Conservation (phyloP, 2,329 filamentous ascomycete species). For the Cryphonectria parasitica region DNA sequence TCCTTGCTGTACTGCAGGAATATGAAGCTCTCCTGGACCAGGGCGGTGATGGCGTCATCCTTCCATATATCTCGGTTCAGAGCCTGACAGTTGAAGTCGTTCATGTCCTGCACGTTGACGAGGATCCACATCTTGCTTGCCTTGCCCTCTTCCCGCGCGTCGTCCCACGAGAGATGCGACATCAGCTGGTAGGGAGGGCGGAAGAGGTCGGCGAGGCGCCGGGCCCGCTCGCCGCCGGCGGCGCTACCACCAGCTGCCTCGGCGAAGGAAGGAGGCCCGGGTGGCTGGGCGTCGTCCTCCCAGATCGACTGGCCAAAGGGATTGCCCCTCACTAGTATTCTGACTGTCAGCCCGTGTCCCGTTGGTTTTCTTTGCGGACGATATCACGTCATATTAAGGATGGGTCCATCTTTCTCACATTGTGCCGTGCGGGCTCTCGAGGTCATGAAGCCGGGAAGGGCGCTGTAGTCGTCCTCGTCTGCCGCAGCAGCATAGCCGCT, state of each 20-base stretch:
- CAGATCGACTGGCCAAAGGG: conserved; percentile 47
- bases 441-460: conserved; percentile 64
- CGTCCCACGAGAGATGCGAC: conserved; percentile 77
- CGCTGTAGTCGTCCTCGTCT: conserved; percentile 59
- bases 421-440: conserved; percentile 40
- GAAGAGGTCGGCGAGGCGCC: conserved; percentile 86
- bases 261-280: conserved; percentile 14
- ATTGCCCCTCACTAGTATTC: conserved; percentile 33
- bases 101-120: conserved; percentile 92
- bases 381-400: not conserved
- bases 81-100: conserved; percentile 91
- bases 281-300: conserved; percentile 36
- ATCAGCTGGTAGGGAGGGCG: conserved; percentile 92
- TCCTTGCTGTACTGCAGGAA: conserved; percentile 94
- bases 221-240: conserved; percentile 56
- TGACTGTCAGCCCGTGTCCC: conserved; percentile 18
- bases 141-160: conserved; percentile 83
- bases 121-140: conserved; percentile 91
- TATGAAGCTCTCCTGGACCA: conserved; percentile 89
- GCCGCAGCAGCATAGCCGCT: conserved; percentile 54
- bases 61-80: conserved; percentile 98
- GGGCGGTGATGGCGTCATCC: conserved; percentile 74
- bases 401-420: not conserved
- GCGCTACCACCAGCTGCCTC: conserved; percentile 28
- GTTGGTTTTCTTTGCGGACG: not conserved